Evolutionary conservation across 176 grass and related monocot genomes (phyloP), one percentile per base, ranked within the genome.

Genomic region (Thalia dealbata): DNA sequence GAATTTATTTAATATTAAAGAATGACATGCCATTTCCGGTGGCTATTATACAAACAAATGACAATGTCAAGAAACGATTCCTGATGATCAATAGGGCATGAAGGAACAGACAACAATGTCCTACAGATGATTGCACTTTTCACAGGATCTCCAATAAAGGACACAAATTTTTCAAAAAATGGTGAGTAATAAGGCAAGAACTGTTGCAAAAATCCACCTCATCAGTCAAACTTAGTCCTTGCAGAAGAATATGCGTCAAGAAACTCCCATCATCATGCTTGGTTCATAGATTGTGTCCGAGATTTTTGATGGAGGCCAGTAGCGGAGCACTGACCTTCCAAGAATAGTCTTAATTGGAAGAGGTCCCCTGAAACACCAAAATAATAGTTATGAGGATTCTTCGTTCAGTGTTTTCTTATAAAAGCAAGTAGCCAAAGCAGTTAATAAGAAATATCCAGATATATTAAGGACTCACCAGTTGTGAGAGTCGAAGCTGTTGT

Each of bases 401-500:
- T 3, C 44, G 9, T 68, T 44, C 35, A 41, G n/a, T 22, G 6
- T 23, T 22, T 43, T 3, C 1, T 30, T 30, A 5, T 6, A 16
- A 15, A 65, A 18, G 13, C 26, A 63, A 6, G 24, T 29, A 18
- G 14, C 0, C 9, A 67, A 22, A 42, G 8, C 9, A 10, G 2
- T 21, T 43, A 21, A 21, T 28, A 10, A 10, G 46, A 29, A 15
- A 15, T 52, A 30, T 44, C 58, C 44, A 48, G 16, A n/a, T 13
- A 56, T 70, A 13, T 32, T 65, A 21, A 70, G 59, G 64, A 70
- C 79, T 76, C 90, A 99, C 95, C 95, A 99, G 71, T 93, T 78
- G 80, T 99, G 95, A 81, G 95, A 99, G 76, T 99, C 95, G 2
- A 83, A 93, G 67, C 95, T 99, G 83, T 99, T 78, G 69, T 99